These are phyloP conservation scores for Madurella fahalii DNA, from an alignment of 2,329 filamentous ascomycete species.

Conservation along the genomic window DNA sequence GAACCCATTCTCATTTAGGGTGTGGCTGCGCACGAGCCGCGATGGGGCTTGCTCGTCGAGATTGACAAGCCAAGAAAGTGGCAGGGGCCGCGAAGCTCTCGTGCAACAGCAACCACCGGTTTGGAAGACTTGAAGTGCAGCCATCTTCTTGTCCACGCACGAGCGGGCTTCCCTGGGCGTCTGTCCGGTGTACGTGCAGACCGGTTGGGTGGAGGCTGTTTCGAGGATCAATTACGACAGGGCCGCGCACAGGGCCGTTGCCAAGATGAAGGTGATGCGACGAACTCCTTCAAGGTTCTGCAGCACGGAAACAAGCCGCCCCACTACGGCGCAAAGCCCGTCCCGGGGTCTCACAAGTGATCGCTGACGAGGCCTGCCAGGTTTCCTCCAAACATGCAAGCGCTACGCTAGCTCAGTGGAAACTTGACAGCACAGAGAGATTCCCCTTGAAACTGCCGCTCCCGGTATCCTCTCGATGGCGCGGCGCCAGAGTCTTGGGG, in stretches of 20 bases:
- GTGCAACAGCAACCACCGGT: too few relatives aligned
- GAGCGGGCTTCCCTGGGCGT: too few relatives aligned
- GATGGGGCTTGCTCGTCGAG: too few relatives aligned
- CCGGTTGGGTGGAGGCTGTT: neutral
- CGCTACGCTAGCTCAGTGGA: neutral
- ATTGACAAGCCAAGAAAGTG: too few relatives aligned
- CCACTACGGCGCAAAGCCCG: neutral
- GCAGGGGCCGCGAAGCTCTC: too few relatives aligned
- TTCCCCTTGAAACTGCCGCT: neutral
- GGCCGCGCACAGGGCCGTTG: slow-evolving; percentile 3
- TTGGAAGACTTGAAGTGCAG: too few relatives aligned
- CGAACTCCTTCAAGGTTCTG: neutral
- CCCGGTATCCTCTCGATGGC: neutral
- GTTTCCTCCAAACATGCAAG: neutral
- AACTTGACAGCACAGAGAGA: neutral
- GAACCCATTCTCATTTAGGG: too few relatives aligned
- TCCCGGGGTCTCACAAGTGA: neutral
- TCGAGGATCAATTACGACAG: slow-evolving; percentile 6
- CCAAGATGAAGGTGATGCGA: slow-evolving; percentile 10
- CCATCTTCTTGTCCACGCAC: too few relatives aligned
- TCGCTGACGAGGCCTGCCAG: neutral
- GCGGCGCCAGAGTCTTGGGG: neutral
- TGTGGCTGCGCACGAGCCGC: too few relatives aligned
- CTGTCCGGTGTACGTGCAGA: neutral
- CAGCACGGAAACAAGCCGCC: neutral